These are phyloP conservation scores for Hemileia vastatrix DNA, from an alignment of 1,284 basidiomycete genomes.

Conservation along the genomic window DNA sequence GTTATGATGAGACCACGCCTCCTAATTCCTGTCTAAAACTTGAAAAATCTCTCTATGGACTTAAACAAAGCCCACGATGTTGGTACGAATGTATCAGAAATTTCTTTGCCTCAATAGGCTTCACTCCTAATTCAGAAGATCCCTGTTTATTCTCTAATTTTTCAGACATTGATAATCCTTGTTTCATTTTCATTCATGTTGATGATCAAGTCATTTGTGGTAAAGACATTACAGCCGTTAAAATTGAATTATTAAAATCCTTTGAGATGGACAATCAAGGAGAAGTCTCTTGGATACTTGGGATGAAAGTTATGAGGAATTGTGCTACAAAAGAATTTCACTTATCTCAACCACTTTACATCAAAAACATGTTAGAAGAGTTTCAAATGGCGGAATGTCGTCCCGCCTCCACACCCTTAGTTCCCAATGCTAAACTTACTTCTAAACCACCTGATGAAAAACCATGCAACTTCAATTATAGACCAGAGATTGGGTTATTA, in stretches of 20 bases:
- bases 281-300: neutral
- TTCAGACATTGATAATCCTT: neutral
- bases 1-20: too few species aligned
- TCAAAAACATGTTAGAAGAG: neutral
- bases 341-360: neutral
- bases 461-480: slow-evolving; percentile 5
- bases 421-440: neutral
- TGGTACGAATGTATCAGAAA: too few species aligned
- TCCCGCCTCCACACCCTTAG: neutral
- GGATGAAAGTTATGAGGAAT: slow-evolving; percentile 5
- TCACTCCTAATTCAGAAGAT: neutral
- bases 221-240: neutral
- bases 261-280: slow-evolving; percentile 12
- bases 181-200: slow-evolving; percentile 5
- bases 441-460: too few species aligned
- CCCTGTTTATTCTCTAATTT: slow-evolving; percentile 1
- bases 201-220: slow-evolving; percentile 6
- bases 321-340: too few species aligned
- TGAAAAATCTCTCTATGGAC: too few species aligned
- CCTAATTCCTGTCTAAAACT: too few species aligned
- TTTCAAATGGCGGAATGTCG: neutral
- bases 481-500: neutral
- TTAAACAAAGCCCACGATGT: too few species aligned
- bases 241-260: neutral
- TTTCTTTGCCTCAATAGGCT: too few species aligned